Conservation (phyloP, 1,139 yeast genomes). For the Suhomyces chickasaworum region DNA sequence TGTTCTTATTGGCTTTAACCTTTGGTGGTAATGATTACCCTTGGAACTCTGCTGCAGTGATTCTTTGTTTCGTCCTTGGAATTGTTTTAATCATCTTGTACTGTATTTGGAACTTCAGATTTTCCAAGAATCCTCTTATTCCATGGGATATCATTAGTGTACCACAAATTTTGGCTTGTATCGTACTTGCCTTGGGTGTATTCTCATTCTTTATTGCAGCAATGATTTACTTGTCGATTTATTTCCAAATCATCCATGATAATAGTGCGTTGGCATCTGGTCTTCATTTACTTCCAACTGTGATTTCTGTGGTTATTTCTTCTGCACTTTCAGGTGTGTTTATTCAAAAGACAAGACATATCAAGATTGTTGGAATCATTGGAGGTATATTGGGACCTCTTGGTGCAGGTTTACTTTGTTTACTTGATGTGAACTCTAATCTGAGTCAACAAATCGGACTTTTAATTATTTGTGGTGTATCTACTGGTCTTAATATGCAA, state of each 20-base stretch:
- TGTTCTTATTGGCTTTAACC: conserved; percentile 54
- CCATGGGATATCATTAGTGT: conserved; percentile 40
- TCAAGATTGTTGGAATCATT: conserved; percentile 34
- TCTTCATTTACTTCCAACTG: conserved; percentile 37
- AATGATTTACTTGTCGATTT: conserved; percentile 23
- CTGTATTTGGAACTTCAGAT: conserved; percentile 48
- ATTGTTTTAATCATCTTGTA: conserved; percentile 44
- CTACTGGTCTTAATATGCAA: conserved; percentile 36
- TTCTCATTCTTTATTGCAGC: conserved; percentile 15
- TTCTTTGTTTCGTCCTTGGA: conserved; percentile 56
- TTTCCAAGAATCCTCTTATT: conserved; percentile 49
- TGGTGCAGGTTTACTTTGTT: conserved; percentile 37
- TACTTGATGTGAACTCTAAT: conserved; percentile 35
- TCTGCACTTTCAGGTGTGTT: conserved; percentile 34
- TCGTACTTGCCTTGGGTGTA: conserved; percentile 23
- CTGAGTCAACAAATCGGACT: conserved; percentile 36
- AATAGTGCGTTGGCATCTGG: conserved; percentile 42
- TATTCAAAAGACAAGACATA: conserved; percentile 31
- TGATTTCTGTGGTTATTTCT: conserved; percentile 36
- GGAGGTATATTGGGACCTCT: conserved; percentile 32
- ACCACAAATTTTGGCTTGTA: conserved; percentile 19
- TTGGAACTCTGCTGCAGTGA: conserved; percentile 60
- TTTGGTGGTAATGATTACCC: conserved; percentile 49
- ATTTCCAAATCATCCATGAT: conserved; percentile 41
- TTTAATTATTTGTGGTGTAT: conserved; percentile 35